These are phyloP conservation scores for Candida sanyaensis DNA, from an alignment of 1,139 yeast species.

Conservation along the genomic window DNA sequence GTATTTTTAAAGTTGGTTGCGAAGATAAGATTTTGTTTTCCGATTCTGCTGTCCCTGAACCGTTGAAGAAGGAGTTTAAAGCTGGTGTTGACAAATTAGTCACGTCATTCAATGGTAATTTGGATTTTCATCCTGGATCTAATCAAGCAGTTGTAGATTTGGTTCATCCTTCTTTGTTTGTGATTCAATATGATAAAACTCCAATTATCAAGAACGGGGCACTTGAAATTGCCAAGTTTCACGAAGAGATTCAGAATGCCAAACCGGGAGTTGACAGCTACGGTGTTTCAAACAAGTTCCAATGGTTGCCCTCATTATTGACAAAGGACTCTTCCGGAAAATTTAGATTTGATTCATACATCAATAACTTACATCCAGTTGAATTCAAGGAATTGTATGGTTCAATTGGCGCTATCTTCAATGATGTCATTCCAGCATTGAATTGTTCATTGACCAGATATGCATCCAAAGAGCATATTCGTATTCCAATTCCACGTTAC, in stretches of 20 bases:
- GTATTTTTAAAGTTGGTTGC: slow-evolving; percentile 15
- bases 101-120: slow-evolving; percentile 15
- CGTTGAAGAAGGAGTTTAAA: slow-evolving; percentile 13
- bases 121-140: slow-evolving; percentile 42
- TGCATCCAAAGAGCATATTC: slow-evolving; percentile 19
- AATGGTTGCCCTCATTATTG: slow-evolving; percentile 35
- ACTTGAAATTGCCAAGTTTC: slow-evolving; percentile 14
- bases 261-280: slow-evolving; percentile 19
- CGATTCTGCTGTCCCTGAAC: slow-evolving; percentile 15
- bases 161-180: slow-evolving; percentile 46
- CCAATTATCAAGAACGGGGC: slow-evolving; percentile 19
- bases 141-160: slow-evolving; percentile 38
- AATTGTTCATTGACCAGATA: slow-evolving; percentile 27
- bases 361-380: slow-evolving; percentile 42
- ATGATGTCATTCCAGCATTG: slow-evolving; percentile 30
- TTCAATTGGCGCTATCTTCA: slow-evolving; percentile 31
- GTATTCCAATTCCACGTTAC: slow-evolving; percentile 19
- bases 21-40: slow-evolving; percentile 22
- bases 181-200: slow-evolving; percentile 36
- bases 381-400: slow-evolving; percentile 24
- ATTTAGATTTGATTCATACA: slow-evolving; percentile 31
- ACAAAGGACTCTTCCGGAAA: slow-evolving; percentile 11
- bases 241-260: slow-evolving; percentile 15
- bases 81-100: slow-evolving; percentile 16
- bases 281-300: slow-evolving; percentile 27